phyloP scores from a whole-genome alignment of 306 rosid genomes.

The Prinsepia uniflora region DNA sequence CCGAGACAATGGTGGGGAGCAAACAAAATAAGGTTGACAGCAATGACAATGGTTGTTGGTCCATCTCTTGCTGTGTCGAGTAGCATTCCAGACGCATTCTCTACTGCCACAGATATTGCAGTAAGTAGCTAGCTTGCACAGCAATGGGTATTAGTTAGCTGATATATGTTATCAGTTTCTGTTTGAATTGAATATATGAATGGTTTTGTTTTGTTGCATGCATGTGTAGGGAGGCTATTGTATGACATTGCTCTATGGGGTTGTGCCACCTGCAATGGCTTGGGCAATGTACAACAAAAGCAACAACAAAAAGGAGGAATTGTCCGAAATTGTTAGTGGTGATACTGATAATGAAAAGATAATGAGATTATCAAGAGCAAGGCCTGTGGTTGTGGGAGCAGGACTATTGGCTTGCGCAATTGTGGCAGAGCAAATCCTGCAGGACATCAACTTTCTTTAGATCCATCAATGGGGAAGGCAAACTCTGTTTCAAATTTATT shows the following conservation, averaged over 20 bases:
- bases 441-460: slow-evolving; percentile 32
- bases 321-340: neutral
- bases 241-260: slow-evolving; percentile 70
- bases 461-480: neutral
- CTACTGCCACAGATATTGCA: slow-evolving; percentile 66
- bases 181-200: too few species aligned
- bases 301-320: neutral
- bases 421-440: slow-evolving; percentile 53
- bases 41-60: slow-evolving; percentile 53
- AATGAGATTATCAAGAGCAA: slow-evolving; percentile 35
- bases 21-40: slow-evolving; percentile 39
- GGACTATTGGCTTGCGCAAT: slow-evolving; percentile 57
- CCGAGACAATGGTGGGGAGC: slow-evolving; percentile 52
- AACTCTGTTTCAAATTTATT: too few species aligned
- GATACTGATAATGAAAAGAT: slow-evolving; percentile 21
- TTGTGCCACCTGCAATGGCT: slow-evolving; percentile 83
- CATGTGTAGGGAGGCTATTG: slow-evolving; percentile 66
- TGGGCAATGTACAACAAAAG: slow-evolving; percentile 48
- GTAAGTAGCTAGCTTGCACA: slow-evolving; percentile 35
- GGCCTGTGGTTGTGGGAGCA: slow-evolving; percentile 48
- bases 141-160: too few species aligned
- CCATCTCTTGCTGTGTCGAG: slow-evolving; percentile 57
- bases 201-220: too few species aligned
- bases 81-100: slow-evolving; percentile 56
- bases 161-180: too few species aligned